Percentiles rank a stretch among this genome's conserved stretches.
These are phyloP conservation scores for Bolboschoenus planiculmis DNA, from an alignment of 176 grass and related monocot genomes.

Conservation along the genomic window DNA sequence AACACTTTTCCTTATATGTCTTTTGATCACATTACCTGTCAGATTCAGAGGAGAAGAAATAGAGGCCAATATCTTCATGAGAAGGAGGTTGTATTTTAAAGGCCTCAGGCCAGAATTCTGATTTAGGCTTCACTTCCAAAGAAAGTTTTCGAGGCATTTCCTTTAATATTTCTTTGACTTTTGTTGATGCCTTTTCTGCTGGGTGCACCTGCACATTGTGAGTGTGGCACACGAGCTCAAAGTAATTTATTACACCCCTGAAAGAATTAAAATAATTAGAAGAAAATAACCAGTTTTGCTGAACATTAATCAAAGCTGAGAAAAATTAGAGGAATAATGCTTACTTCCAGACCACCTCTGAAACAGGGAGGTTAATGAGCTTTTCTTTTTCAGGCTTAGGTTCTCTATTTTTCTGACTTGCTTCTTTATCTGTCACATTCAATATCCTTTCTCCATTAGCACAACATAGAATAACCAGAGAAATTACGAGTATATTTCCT, in stretches of 20 bases:
- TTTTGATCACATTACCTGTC: conserved; percentile 30
- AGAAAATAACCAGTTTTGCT: neutral
- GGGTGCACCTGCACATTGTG: conserved; percentile 55
- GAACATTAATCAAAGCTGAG: neutral
- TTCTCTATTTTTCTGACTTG: neutral
- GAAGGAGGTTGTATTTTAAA: conserved; percentile 47
- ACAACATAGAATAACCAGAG: neutral
- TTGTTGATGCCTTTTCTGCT: conserved; percentile 25
- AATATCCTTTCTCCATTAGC: neutral
- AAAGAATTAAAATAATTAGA: conserved; percentile 6
- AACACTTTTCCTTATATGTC: neutral
- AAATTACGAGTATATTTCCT: neutral
- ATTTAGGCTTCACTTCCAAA: conserved; percentile 44
- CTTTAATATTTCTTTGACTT: conserved; percentile 47
- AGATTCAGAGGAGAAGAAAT: conserved; percentile 37
- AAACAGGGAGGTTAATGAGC: neutral
- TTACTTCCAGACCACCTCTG: conserved; percentile 18
- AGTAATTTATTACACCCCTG: conserved; percentile 61
- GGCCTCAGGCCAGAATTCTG: conserved; percentile 44
- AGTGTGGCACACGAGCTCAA: conserved; percentile 28
- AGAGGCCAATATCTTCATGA: conserved; percentile 56
- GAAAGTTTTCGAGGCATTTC: conserved; percentile 32
- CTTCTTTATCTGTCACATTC: conserved; percentile 8
- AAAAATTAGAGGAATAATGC: neutral
- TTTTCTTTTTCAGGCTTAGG: neutral